Base-by-base conservation (phyloP, 2,329 filamentous ascomycete species). In the Cucurbitaria berberidis region DNA sequence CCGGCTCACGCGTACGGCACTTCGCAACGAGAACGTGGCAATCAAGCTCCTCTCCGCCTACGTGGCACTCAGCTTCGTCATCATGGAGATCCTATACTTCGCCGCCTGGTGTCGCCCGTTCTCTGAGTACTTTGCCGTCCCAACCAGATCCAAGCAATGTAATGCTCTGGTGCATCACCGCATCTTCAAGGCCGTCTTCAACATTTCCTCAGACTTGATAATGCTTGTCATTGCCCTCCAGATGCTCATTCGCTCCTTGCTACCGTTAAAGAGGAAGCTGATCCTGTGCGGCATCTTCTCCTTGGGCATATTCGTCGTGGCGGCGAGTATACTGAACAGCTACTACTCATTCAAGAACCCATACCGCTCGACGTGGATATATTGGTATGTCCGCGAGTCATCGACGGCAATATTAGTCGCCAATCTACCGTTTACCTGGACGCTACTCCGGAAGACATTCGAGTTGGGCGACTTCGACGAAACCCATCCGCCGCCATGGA, bases 271-370 rank as follows among this genome's bases (percentile, higher is more conserved):
- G 36, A 74, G 82, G 42, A 87, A 87, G 63, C 42, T 84, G 0
- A 78, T 84, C 1, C 75, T 87, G 0, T 79, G 82, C 51, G 76
- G 73, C 39, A 79, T 87, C 48, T 86, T 88, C 67, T 80, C 78
- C 2, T 72, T 87, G 0, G 85, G 85, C 3, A 62, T 73, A 29
- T 82, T 82, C 62, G 82, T 65, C 27, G 63, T 83, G 44, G 72
- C 81, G 22, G 77, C 80, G 21, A 79, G 80, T 34, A 69, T 81
- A 32, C 62, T 82, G 45, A 82, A 77, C 53, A 81, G 81, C 56
- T 77, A 82, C 49, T 82, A 68, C 45, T 68, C 64, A 1, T 67
- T 74, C 53, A 51, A 42, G 10, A 45, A 56, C 3, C 67, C 70
- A 0, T 73, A 73, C 45, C 43, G 53, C 10, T 42, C 50, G 3